Conservation (phyloP, 768 basidiomycete species). For the Leccinum arenicola region DNA sequence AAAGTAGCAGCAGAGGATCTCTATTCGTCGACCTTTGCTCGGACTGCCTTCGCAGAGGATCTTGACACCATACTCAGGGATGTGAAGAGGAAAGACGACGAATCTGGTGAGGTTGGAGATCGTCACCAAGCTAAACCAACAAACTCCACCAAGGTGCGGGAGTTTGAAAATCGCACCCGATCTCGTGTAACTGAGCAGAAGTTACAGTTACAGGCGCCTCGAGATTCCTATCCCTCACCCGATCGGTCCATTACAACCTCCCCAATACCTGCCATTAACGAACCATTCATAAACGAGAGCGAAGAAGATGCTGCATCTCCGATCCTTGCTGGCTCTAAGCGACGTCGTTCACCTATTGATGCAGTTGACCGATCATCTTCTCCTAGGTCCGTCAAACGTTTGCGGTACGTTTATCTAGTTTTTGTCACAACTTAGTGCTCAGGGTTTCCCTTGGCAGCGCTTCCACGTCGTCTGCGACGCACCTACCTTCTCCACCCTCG, state of each 20-base stretch:
- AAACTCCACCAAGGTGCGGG: slow-evolving; percentile 1
- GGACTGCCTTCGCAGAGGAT: slow-evolving; percentile 29
- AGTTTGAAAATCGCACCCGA: neutral
- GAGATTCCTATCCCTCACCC: neutral
- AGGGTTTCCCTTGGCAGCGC: neutral
- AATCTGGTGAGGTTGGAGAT: neutral
- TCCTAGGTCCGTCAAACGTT: slow-evolving; percentile 19
- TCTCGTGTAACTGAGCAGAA: neutral
- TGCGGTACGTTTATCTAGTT: slow-evolving; percentile 13
- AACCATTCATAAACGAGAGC: slow-evolving; percentile 7
- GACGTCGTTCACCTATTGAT: slow-evolving; percentile 8
- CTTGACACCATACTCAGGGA: slow-evolving; percentile 31
- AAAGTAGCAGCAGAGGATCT: slow-evolving; percentile 31
- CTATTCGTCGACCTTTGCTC: slow-evolving; percentile 26
- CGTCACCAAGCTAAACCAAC: neutral
- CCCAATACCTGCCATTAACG: too few relatives aligned
- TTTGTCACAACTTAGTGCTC: rapidly evolving
- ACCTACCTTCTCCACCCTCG: slow-evolving; percentile 16
- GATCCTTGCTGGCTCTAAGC: slow-evolving; percentile 22
- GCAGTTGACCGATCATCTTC: neutral
- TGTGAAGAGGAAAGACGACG: slow-evolving; percentile 12
- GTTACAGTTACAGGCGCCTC: neutral
- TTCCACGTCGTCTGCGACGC: neutral
- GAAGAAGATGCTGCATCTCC: slow-evolving; percentile 16
- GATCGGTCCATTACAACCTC: too few relatives aligned